Conservation (phyloP, 2,329 filamentous ascomycete species). For the Pyrenophora graminea region DNA sequence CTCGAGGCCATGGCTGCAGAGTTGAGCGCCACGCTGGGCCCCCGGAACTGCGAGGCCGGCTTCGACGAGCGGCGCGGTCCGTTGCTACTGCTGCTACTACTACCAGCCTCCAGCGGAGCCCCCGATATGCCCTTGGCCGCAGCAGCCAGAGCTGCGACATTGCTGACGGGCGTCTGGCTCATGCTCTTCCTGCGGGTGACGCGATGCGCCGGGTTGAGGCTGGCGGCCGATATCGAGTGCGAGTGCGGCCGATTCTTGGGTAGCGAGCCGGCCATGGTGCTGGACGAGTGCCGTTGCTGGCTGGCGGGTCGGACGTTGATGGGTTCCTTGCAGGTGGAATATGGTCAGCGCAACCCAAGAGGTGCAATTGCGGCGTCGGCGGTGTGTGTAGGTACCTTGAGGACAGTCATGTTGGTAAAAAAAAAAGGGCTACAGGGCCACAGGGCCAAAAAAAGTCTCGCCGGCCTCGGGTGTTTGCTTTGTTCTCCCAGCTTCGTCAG, state of each 20-base stretch:
- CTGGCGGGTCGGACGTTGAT: constrained; percentile 50
- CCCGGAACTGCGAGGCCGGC: constrained; percentile 52
- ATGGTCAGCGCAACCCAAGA: constrained; percentile 36
- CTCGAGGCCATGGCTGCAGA: constrained; percentile 68
- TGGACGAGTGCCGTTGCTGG: constrained; percentile 51
- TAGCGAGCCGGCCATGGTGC: constrained; percentile 62
- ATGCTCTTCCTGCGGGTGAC: constrained; percentile 94
- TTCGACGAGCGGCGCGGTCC: constrained; percentile 70
- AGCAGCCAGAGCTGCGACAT: constrained; percentile 75
- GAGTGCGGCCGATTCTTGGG: constrained; percentile 76
- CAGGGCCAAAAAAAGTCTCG: constrained; percentile 2
- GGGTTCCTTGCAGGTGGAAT: constrained; percentile 39
- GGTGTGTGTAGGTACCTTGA: constrained; percentile 37
- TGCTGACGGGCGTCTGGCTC: constrained; percentile 71
- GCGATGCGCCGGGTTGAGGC: constrained; percentile 80
- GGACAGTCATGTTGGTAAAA: constrained; percentile 43
- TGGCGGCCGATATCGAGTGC: constrained; percentile 76
- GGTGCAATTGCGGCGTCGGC: constrained; percentile 4
- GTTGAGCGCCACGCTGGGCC: constrained; percentile 57
- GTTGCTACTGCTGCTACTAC: constrained; percentile 11
- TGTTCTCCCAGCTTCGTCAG: constrained; percentile 20
- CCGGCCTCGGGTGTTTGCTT: constrained; percentile 17
- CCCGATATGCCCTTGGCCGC: constrained; percentile 67
- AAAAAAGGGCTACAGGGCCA: background rate
- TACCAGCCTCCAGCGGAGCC: constrained; percentile 58